These are phyloP conservation scores for Falciphora oryzae DNA, from an alignment of 2,329 filamentous ascomycete species.

Conservation along the genomic window DNA sequence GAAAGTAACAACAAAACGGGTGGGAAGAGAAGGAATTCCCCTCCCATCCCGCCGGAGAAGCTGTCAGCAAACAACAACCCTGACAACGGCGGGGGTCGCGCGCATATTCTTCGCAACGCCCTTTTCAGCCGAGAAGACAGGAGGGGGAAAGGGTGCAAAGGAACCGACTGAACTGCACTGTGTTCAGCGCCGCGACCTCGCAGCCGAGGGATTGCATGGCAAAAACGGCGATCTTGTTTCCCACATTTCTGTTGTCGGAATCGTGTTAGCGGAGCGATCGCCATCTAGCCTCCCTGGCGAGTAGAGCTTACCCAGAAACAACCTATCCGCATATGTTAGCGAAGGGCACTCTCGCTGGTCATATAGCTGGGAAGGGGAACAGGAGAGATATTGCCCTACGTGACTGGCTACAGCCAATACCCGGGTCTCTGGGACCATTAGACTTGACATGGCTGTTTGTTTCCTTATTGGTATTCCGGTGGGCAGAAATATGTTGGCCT, in stretches of 20 bases:
- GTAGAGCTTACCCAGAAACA: conserved; percentile 59
- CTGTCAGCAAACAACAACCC: background rate
- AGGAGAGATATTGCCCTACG: conserved; percentile 54
- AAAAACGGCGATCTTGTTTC: conserved; percentile 95
- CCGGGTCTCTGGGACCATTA: conserved; percentile 47
- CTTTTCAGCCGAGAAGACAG: conserved; percentile 4
- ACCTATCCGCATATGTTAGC: conserved; percentile 42
- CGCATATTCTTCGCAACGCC: background rate
- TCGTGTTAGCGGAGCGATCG: background rate
- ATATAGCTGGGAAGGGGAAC: background rate
- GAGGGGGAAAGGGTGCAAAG: conserved; percentile 3
- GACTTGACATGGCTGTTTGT: background rate
- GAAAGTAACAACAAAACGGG: background rate
- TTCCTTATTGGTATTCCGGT: conserved; percentile 17
- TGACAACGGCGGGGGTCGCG: background rate
- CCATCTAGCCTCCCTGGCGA: conserved; percentile 12
- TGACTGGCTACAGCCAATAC: conserved; percentile 91
- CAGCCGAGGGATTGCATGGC: conserved; percentile 91
- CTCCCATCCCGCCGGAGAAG: too few relatives aligned
- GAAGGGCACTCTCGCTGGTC: background rate
- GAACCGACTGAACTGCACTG: conserved; percentile 87
- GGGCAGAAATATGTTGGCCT: conserved; percentile 9
- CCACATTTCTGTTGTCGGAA: conserved; percentile 67
- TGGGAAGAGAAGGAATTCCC: background rate
- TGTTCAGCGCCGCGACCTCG: conserved; percentile 91